Base-by-base conservation (phyloP, 106 monocot species). In the Dendrobium huoshanense region DNA sequence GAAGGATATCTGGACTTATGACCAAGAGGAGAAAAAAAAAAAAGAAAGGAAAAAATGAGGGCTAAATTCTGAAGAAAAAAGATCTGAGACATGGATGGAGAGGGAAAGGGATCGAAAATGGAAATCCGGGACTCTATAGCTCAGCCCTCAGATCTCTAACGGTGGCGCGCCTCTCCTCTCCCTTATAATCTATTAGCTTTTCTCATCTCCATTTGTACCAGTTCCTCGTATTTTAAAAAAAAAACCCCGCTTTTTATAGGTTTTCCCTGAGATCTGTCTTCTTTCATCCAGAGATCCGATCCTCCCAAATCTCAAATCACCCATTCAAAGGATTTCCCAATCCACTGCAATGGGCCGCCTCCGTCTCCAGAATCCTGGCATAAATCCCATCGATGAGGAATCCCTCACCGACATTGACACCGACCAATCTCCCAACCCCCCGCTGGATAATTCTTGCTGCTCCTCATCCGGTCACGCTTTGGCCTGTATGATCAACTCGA, bases 401-500 rank as follows among this genome's bases (percentile, higher is more conserved):
- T 59, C 75, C 24, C 19, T n/a, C 4, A 19, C 33, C n/a, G 55
- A 78, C 41, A 18, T 4, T 27, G 56, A 58, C 58, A 11, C 24
- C 55, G 81, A 76, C 64, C 48, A 17, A 40, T 15, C 20, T 19
- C 7, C 75, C 73, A 40, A 24, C 44, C 76, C 73, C 25, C 16
- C 81, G 16, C 6, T 64, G 33, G 77, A 25, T 81, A 77, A 75
- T 76, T 77, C 37, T 24, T 41, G 33, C 42, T 67, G 45, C 31
- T 78, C 78, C 61, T 55, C 77, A 41, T 79, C 58, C 44, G 79
- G 49, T 51, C 74, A 80, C 77, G 87, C 83, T 80, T 77, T 91
- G 55, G 88, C 91, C 42, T 92, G 91, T 74, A 86, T 86, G 76
- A 82, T 96, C 55, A 89, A 89, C 77, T 85, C 93, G 79, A 93